Conservation (phyloP, 139 green algal species). For the Closterium sp. region DNA sequence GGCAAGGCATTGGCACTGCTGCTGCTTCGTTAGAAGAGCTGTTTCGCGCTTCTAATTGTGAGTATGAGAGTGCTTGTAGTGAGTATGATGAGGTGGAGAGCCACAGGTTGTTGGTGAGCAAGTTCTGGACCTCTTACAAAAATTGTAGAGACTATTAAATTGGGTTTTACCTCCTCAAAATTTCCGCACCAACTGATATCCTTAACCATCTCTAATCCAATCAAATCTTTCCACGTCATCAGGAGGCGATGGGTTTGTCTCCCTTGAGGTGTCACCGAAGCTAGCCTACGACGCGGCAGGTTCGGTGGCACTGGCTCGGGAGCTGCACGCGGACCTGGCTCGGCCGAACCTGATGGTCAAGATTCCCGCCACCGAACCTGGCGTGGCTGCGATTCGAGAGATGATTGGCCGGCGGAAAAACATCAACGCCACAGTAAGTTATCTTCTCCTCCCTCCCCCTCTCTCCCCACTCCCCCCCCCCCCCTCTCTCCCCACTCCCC, state of each 20-base stretch:
- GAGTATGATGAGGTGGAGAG: too few species aligned
- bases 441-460: neutral
- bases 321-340: constrained; percentile 19
- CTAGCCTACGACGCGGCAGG: constrained; percentile 30
- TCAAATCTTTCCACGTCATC: neutral
- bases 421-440: constrained; percentile 37
- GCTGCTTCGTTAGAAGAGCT: neutral
- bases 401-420: constrained; percentile 27
- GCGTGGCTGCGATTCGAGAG: constrained; percentile 24
- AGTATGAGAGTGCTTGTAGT: too few species aligned
- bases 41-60: neutral
- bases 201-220: neutral
- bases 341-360: constrained; percentile 44
- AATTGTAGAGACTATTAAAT: too few species aligned
- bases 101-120: too few species aligned
- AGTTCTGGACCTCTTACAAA: too few species aligned
- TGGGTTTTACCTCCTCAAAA: too few species aligned
- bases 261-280: constrained; percentile 38
- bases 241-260: constrained; percentile 36
- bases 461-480: neutral
- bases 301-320: constrained; percentile 13
- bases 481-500: neutral
- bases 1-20: neutral
- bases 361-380: constrained; percentile 37
- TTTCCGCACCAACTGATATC: too few species aligned